Conservation (phyloP, 208 protist genomes). For the Leishmania major region DNA sequence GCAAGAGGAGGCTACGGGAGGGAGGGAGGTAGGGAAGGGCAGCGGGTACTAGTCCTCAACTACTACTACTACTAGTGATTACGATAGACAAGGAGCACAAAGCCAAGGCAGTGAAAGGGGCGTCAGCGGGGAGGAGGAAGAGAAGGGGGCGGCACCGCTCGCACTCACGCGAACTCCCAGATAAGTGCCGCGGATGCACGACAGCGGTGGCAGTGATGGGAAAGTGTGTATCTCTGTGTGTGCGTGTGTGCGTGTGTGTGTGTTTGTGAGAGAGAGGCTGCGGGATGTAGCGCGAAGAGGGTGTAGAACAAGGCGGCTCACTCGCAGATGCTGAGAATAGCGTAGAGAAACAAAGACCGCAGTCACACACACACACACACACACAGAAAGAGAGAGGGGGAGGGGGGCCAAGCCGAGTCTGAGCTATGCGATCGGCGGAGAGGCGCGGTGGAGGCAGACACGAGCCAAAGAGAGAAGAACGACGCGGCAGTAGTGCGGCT, state of each 20-base stretch:
- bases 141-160: neutral
- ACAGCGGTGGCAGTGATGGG: neutral
- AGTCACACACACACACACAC: neutral
- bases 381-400: neutral
- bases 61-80: neutral
- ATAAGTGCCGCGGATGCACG: neutral
- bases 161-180: neutral
- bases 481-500: neutral
- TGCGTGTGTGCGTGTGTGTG: neutral
- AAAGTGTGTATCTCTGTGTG: neutral
- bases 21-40: neutral
- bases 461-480: neutral
- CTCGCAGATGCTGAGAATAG: neutral
- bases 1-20: neutral
- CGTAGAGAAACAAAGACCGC: neutral
- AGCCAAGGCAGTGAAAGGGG: neutral
- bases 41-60: neutral
- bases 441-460: neutral
- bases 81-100: slow-evolving; percentile 19
- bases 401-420: neutral
- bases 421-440: neutral
- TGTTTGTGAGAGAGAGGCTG: neutral
- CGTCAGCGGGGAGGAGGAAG: neutral
- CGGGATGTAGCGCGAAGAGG: neutral
- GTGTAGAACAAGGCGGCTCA: neutral